Conservation (phyloP, 306 rosid genomes). For the Trifolium fragiferum region DNA sequence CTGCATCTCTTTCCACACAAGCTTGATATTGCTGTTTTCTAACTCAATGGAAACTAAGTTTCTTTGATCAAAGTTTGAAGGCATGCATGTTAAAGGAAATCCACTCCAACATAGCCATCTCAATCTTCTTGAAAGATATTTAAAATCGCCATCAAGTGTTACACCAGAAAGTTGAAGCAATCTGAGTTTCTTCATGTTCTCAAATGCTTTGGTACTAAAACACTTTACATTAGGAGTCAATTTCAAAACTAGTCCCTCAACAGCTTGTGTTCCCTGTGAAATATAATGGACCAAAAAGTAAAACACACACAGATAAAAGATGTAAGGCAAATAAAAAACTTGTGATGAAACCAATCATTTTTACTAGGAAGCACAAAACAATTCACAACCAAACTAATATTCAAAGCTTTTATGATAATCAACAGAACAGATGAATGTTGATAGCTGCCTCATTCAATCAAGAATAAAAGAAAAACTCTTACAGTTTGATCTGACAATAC, state of each 20-base stretch:
- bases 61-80: slow-evolving; percentile 16
- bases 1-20: slow-evolving; percentile 34
- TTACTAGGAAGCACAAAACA: background rate
- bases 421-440: background rate
- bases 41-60: slow-evolving; percentile 37
- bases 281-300: background rate
- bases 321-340: background rate
- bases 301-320: background rate
- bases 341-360: background rate
- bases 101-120: slow-evolving; percentile 43
- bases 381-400: background rate
- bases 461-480: background rate
- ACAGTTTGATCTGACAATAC: background rate
- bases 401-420: background rate
- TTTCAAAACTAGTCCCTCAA: slow-evolving; percentile 45
- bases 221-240: background rate
- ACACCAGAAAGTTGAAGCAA: slow-evolving; percentile 38
- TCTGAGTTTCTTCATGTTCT: slow-evolving; percentile 43
- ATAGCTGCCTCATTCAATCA: background rate
- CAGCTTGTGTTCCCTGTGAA: slow-evolving; percentile 28
- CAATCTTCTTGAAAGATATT: slow-evolving; percentile 25
- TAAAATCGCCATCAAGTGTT: slow-evolving; percentile 40
- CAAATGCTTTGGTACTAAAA: slow-evolving; percentile 28
- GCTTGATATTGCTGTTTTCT: background rate
- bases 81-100: slow-evolving; percentile 25